phyloP scores from a whole-genome alignment of 768 basidiomycete genomes.

The Agaricus subrufescens region DNA sequence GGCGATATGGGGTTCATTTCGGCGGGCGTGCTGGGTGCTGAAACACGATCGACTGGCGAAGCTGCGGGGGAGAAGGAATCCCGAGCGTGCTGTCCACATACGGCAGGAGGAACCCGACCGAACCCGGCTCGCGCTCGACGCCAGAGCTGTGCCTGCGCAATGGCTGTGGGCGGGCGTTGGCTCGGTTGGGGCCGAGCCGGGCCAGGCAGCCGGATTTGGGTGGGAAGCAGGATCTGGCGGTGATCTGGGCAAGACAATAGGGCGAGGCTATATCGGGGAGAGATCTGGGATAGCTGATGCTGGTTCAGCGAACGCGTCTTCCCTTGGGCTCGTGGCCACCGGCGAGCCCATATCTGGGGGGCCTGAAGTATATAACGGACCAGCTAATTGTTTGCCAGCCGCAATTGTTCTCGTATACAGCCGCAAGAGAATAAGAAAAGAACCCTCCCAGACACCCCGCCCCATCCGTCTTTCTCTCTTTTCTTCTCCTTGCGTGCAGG shows the following conservation, averaged over 20 bases:
- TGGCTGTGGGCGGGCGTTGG: too few relatives aligned
- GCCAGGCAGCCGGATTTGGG: conserved; percentile 1
- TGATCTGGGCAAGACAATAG: conserved; percentile 42
- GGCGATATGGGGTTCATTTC: background rate
- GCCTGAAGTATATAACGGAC: conserved; percentile 48
- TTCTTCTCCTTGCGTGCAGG: conserved; percentile 30
- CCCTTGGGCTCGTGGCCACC: conserved; percentile 29
- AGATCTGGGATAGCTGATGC: conserved; percentile 17
- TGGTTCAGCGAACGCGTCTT: conserved; percentile 19
- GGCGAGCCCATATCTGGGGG: conserved; percentile 31
- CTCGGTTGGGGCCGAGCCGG: background rate
- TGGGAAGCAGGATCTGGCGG: conserved; percentile 20
- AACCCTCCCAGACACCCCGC: conserved; percentile 27
- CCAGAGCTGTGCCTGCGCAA: too few relatives aligned
- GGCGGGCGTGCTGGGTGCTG: background rate
- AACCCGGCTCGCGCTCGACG: background rate
- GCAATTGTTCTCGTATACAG: conserved; percentile 56
- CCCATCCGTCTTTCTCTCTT: conserved; percentile 44
- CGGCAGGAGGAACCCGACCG: background rate
- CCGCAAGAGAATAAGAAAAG: conserved; percentile 46
- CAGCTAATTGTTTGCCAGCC: conserved; percentile 50
- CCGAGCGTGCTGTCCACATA: conserved; percentile 6
- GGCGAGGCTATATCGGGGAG: conserved; percentile 26
- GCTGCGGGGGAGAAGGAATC: background rate
- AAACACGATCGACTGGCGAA: conserved; percentile 7